Percentiles rank a stretch among this genome's conserved stretches.
Evolutionary conservation across 768 basidiomycete species (phyloP).

Genomic region (Mycena olivaceomarginata): DNA sequence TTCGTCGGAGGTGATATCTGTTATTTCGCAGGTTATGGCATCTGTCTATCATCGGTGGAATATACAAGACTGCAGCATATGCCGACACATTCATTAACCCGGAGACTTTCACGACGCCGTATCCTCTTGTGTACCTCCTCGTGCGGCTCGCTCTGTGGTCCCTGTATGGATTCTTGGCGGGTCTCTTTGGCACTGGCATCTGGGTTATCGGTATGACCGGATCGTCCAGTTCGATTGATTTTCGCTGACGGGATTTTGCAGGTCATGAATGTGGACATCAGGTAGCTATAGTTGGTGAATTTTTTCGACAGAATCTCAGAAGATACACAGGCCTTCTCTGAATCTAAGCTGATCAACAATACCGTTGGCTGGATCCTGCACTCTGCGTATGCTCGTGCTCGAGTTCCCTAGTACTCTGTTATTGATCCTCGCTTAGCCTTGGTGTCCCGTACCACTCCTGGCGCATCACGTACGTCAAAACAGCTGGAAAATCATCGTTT

Average conservation of each 20-base stretch:
- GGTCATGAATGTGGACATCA: slow-evolving; percentile 99
- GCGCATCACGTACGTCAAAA: slow-evolving; percentile 88
- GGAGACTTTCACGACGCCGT: slow-evolving; percentile 66
- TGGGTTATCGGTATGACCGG: slow-evolving; percentile 62
- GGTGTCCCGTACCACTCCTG: slow-evolving; percentile 98
- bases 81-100: slow-evolving; percentile 80
- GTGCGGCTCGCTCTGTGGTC: slow-evolving; percentile 84
- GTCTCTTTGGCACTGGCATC: slow-evolving; percentile 92
- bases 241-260: not conserved
- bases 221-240: not conserved
- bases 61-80: slow-evolving; percentile 81
- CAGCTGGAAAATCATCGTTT: not conserved
- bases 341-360: slow-evolving; percentile 94
- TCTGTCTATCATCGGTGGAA: slow-evolving; percentile 76
- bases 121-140: slow-evolving; percentile 78
- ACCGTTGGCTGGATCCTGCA: slow-evolving; percentile 94
- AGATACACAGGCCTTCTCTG: slow-evolving; percentile 80
- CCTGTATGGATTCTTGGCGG: slow-evolving; percentile 87
- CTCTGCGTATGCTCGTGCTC: slow-evolving; percentile 75
- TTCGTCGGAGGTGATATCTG: not conserved
- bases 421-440: slow-evolving; percentile 67
- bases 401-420: slow-evolving; percentile 46
- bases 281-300: slow-evolving; percentile 17
- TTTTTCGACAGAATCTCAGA: no score
- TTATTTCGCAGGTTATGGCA: slow-evolving; percentile 70